Evolutionary conservation across 1,139 yeast genomes (phyloP).

Genomic region (Arxiozyma heterogenica): DNA sequence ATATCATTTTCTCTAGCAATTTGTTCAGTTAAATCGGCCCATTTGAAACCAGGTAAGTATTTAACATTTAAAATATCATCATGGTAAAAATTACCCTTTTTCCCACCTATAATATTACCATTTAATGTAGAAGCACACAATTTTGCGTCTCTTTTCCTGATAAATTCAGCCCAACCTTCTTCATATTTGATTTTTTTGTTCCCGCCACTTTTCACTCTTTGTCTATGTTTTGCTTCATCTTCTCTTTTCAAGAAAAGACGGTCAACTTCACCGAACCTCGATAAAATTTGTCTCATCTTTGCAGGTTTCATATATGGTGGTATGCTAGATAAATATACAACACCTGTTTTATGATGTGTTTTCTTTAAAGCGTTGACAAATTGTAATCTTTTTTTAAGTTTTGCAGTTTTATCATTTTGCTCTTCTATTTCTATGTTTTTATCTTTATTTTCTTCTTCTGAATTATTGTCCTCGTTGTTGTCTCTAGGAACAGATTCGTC

Average conservation of each 20-base stretch:
- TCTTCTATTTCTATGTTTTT: background rate
- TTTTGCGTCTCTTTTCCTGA: conserved; percentile 77
- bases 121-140: conserved; percentile 78
- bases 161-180: conserved; percentile 97
- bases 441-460: background rate
- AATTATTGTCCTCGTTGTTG: background rate
- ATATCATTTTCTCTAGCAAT: conserved; percentile 84
- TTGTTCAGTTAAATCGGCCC: conserved; percentile 92
- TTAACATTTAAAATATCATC: conserved; percentile 90
- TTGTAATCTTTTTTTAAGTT: conserved; percentile 12
- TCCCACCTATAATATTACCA: conserved; percentile 86
- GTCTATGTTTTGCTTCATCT: conserved; percentile 52
- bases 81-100: conserved; percentile 82
- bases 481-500: conserved; percentile 9
- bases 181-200: conserved; percentile 79
- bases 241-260: conserved; percentile 85
- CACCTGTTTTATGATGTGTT: conserved; percentile 68
- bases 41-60: conserved; percentile 83
- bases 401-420: conserved; percentile 9
- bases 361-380: conserved; percentile 47
- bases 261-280: conserved; percentile 78
- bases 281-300: conserved; percentile 69
- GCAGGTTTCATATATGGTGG: conserved; percentile 98
- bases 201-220: conserved; percentile 82
- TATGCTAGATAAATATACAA: conserved; percentile 75